These are phyloP conservation scores for Sarcomyxa edulis DNA, from an alignment of 768 basidiomycete genomes.

Conservation along the genomic window DNA sequence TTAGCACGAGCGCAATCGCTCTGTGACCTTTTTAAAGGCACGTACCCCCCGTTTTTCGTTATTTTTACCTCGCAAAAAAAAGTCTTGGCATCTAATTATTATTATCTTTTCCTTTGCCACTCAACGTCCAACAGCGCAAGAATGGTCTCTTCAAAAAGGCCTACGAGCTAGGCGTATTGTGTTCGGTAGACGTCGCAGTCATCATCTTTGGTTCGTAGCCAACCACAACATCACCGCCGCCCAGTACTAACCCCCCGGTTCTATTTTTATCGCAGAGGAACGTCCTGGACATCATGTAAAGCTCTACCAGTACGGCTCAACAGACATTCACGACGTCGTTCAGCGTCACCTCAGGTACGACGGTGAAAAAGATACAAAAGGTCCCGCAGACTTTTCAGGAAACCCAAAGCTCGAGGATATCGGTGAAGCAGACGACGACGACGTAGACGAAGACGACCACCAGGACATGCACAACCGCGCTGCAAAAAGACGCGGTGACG, in stretches of 20 bases:
- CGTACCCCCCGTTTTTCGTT: conserved; percentile 42
- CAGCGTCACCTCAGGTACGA: conserved; percentile 56
- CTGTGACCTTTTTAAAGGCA: conserved; percentile 89
- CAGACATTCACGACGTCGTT: conserved; percentile 64
- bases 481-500: conserved; percentile 26
- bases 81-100: conserved; percentile 40
- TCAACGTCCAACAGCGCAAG: conserved; percentile 55
- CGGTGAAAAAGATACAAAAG: conserved; percentile 43
- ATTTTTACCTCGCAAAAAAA: conserved; percentile 59
- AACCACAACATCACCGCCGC: conserved; percentile 4
- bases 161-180: conserved; percentile 86
- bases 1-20: conserved; percentile 89
- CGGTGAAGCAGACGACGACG: conserved; percentile 35
- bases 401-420: conserved; percentile 26
- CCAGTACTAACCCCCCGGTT: conserved; percentile 20
- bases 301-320: conserved; percentile 77
- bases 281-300: conserved; percentile 75
- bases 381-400: conserved; percentile 41
- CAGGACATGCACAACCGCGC: conserved; percentile 13
- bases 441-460: conserved; percentile 36
- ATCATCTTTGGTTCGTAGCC: conserved; percentile 71
- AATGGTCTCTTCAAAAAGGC: conserved; percentile 91
- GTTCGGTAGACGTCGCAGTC: conserved; percentile 84
- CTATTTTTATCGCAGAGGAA: conserved; percentile 61
- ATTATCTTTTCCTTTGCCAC: conserved; percentile 21